Base-by-base conservation (phyloP, 1,284 basidiomycete species). In the Cutaneotrichosporon spelunceum region DNA sequence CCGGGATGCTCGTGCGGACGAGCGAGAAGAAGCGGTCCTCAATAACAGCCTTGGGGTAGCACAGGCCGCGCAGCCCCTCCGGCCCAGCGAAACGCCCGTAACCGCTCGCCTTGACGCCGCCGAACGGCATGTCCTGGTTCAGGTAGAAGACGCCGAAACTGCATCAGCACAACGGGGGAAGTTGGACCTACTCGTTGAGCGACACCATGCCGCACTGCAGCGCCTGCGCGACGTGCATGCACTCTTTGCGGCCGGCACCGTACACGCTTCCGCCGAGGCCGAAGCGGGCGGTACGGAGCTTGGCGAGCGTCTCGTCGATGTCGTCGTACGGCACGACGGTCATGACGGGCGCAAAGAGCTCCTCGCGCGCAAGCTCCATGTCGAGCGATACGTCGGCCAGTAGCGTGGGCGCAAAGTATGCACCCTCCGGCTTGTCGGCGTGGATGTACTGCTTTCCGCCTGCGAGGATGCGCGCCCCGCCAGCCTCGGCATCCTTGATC, bases 201-300 rank as follows among this genome's bases (percentile, higher is more conserved):
- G 93, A 89, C 10, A 98, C 93, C 95, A 99, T 98, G 44, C 95
- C 95, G 68, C 91, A 93, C 62, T 94, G 85, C 53, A 98, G 79
- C 55, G 82, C 79, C 60, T 86, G 84, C 19, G 93, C 92, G 13
- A 98, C 88, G 57, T 86, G 82, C 57, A 88, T 69, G 72, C 91
- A 93, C 50, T 89, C 81, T 30, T 83, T 82, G 72, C 88, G 86
- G 71, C 88, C 85, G 13, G 87, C 87, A 10, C 94, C 94, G 74
- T 94, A 98, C n/a, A 99, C 91, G 61, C 90, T 90, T 1, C 92
- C 91, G 49, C 94, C 95, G n/a, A 99, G 85, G 19, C 90, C 95
- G 76, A 91, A 98, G 34, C 85, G 83, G 1, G 91, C 92, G 16
- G 84, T 83, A 72, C 97, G 97, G 0, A 95, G 91, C 66, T 94